Evolutionary conservation across 116 monocot species (phyloP).

Genomic region (Papilionanthe hybrid): DNA sequence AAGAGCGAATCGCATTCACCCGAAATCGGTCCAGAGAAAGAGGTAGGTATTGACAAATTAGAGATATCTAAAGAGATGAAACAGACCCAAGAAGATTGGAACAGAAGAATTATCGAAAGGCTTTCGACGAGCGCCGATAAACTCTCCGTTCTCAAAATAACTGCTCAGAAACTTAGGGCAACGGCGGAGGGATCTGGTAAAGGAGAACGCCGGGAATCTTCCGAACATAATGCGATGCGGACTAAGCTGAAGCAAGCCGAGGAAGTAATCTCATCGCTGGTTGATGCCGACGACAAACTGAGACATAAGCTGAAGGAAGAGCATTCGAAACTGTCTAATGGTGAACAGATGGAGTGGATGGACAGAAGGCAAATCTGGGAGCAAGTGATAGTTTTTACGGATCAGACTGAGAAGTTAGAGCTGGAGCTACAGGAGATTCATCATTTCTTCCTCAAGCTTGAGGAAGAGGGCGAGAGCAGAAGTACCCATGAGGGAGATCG

Average conservation of each 20-base stretch:
- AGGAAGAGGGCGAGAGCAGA: slow-evolving; percentile 50
- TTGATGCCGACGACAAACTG: slow-evolving; percentile 35
- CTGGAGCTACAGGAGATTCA: slow-evolving; percentile 77
- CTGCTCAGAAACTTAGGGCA: slow-evolving; percentile 37
- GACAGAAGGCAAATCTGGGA: slow-evolving; percentile 32
- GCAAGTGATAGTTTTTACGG: slow-evolving; percentile 35
- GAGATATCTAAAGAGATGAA: slow-evolving; percentile 23
- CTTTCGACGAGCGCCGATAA: slow-evolving; percentile 52
- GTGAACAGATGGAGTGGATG: slow-evolving; percentile 11
- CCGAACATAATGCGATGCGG: slow-evolving; percentile 36
- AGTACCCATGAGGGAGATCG: slow-evolving; percentile 26
- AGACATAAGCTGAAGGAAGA: slow-evolving; percentile 38
- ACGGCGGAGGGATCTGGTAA: slow-evolving; percentile 46
- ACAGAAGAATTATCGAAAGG: slow-evolving; percentile 33
- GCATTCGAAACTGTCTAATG: slow-evolving; percentile 17
- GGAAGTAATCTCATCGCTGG: slow-evolving; percentile 29
- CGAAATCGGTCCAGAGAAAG: slow-evolving; percentile 49
- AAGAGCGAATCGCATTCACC: slow-evolving; percentile 53
- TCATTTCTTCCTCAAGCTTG: slow-evolving; percentile 59
- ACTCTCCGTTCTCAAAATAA: slow-evolving; percentile 36
- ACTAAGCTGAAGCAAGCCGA: slow-evolving; percentile 51
- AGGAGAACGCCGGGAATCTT: slow-evolving; percentile 22
- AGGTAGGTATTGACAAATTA: slow-evolving; percentile 50
- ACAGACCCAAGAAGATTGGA: slow-evolving; percentile 41
- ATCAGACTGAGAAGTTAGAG: slow-evolving; percentile 68